Percentiles rank a stretch among this genome's conserved stretches.
Evolutionary conservation across 2,329 filamentous ascomycete genomes (phyloP).

Genomic region (Aspergillus clavatus): DNA sequence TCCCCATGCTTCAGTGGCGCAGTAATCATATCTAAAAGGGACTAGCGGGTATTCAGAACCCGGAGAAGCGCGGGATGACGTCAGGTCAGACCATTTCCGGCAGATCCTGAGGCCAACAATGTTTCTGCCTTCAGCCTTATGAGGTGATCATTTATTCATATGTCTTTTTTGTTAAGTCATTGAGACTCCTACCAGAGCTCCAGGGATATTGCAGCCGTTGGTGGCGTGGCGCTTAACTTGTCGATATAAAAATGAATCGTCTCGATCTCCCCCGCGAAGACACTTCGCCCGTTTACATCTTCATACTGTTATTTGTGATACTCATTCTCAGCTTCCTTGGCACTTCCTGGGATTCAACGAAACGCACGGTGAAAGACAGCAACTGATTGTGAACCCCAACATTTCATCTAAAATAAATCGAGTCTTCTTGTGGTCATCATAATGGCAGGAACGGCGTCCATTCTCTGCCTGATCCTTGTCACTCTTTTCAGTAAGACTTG

Average conservation of each 20-base stretch:
- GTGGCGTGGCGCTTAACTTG: conserved; percentile 16
- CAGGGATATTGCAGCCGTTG: background rate
- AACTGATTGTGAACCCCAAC: background rate
- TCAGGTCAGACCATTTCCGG: conserved; percentile 8
- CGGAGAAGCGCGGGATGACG: conserved; percentile 13
- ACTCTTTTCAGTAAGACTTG: conserved; percentile 45
- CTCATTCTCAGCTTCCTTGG: conserved; percentile 24
- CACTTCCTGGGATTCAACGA: conserved; percentile 14
- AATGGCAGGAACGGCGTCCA: conserved; percentile 34
- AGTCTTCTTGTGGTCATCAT: conserved; percentile 7
- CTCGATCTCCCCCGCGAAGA: conserved; percentile 22
- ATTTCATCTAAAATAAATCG: too few relatives aligned
- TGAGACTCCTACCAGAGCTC: too few relatives aligned
- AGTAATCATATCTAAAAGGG: background rate
- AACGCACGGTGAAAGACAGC: conserved; percentile 8
- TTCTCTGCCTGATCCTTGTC: conserved; percentile 43
- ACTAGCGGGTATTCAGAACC: conserved; percentile 1
- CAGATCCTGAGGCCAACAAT: background rate
- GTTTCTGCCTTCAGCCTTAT: background rate
- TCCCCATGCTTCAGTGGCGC: conserved; percentile 3
- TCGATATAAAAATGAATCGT: conserved; percentile 23
- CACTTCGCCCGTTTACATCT: conserved; percentile 24
- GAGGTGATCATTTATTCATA: too few relatives aligned
- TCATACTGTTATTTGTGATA: conserved; percentile 24
- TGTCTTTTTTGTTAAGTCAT: too few relatives aligned